Evolutionary conservation across 306 rosid genomes (phyloP).

Genomic region (Luffa aegyptiaca): DNA sequence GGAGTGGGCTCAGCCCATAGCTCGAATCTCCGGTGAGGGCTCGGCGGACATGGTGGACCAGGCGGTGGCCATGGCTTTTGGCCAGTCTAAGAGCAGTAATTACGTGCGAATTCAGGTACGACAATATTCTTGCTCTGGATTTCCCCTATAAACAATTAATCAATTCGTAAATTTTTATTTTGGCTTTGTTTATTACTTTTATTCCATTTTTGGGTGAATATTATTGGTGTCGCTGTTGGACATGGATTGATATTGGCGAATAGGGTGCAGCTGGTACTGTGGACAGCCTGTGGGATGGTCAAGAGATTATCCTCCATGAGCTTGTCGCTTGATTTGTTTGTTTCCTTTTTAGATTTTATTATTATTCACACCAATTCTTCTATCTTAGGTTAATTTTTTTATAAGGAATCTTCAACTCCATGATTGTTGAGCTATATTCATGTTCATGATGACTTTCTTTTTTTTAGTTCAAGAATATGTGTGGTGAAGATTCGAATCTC

Average conservation of each 20-base stretch:
- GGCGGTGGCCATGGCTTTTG: constrained; percentile 93
- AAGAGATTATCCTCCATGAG: neutral
- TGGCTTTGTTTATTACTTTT: neutral
- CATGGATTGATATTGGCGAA: constrained; percentile 8
- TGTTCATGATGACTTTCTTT: too few relatives aligned
- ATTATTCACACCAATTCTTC: neutral
- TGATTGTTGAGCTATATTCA: too few relatives aligned
- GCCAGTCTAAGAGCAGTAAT: constrained; percentile 56
- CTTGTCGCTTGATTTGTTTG: neutral
- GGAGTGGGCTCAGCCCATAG: constrained; percentile 92
- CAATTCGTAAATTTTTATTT: neutral
- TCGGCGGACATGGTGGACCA: constrained; percentile 89
- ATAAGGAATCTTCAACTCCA: too few relatives aligned
- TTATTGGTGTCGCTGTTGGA: neutral
- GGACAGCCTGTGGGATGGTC: constrained; percentile 23
- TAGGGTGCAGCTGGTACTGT: constrained; percentile 19
- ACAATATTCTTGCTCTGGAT: neutral
- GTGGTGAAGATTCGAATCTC: too few relatives aligned
- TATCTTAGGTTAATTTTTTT: neutral
- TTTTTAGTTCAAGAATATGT: too few relatives aligned
- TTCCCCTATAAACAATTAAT: neutral
- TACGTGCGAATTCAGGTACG: constrained; percentile 94
- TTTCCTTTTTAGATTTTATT: neutral
- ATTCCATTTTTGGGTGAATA: neutral
- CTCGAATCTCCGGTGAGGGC: constrained; percentile 75